Base-by-base conservation (phyloP, 129 eudicot species). In the Glebionis coronaria region DNA sequence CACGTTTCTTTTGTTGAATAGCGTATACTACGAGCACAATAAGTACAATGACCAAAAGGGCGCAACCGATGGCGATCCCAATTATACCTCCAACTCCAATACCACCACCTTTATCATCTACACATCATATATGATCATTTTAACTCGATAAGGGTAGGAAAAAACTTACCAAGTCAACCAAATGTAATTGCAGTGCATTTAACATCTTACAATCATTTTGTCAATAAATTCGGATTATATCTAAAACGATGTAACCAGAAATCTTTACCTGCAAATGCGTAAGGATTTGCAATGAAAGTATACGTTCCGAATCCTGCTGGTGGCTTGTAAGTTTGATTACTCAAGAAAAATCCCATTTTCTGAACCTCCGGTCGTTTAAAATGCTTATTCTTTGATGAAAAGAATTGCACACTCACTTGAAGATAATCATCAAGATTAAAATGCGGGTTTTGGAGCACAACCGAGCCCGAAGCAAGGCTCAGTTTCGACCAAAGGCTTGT, bases 251-350 rank as follows among this genome's bases (percentile, higher is more conserved):
- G 53, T 47, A 47, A 35, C 7, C 42, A 35, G 42, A 9, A 63
- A 75, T 49, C 51, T 27, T 58, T 76, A 93, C 99, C 99, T 82
- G 78, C 55, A 65, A 93, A 93, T 23, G 65, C 7, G 59, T 93
- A 93, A 4, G 93, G 78, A 56, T 80, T 63, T 27, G 97, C 97
- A 10, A 93, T 83, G 70, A 89, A 93, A 81, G 65, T 77, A 73
- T 93, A 93, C 0, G 99, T 97, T n/a, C 99, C 99, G 55, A 93
- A 93, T 44, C 55, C 88, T 7, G 60, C 53, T 42, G 99, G 97
- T 20, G 99, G 99, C 76, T 93, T 93, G 75, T 86, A 89, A 16
- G 90, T 84, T 58, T 93, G 99, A 69, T 86, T 93, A 64, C 88
- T 88, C 62, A 93, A 73, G 71, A 50, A 76, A 82, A 86, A 86